Base-by-base conservation (phyloP, 441 rosid genomes). In the Cnidoscolus chayamansa region DNA sequence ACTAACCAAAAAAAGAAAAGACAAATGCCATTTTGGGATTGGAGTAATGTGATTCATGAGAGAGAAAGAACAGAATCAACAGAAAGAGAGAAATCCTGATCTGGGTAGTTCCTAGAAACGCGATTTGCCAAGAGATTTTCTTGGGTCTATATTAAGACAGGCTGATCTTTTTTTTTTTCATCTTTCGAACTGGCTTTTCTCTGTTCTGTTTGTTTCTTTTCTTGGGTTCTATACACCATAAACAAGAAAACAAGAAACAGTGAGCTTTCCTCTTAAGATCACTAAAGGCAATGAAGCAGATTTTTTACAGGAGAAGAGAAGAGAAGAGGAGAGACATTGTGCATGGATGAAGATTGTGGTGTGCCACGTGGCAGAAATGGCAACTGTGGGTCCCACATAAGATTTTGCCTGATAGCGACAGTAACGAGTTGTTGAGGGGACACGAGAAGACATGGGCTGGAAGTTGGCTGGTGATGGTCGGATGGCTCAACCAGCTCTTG, bases 1-100 rank as follows among this genome's bases (percentile, higher is more conserved):
- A 63, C 19, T 2, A 2, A 2, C 19, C 43, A 17, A 13, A 30
- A 15, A 64, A 72, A 63, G 19, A 53, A 12, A 54, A 30, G 25
- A 25, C 25, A 25, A 35, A 35, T 58, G 48, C 40, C 53, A 67
- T 49, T 25, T 67, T 49, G 35, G 35, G 49, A n/a, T 43, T 43
- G 10, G 47, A n/a, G 19, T 12, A 72, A 72, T 50, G 67, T 73
- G 59, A 58, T 40, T 35, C 35, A 57, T 61, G 49, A 17, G 2
- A 25, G 25, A 25, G 25, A 25, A 32, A 10, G 12, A 10, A 9
- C 50, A 57, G 35, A 57, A 35, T 35, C 40, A 35, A 35, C 16
- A 10, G 10, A 60, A 55, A 58, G 76, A 80, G 89, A 69, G 65
- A 72, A 67, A 71, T 77, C 54, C 86, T 91, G 91, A 88, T 76